Conservation (phyloP, 2,329 filamentous ascomycete species). For the Diaporthe citriasiana region DNA sequence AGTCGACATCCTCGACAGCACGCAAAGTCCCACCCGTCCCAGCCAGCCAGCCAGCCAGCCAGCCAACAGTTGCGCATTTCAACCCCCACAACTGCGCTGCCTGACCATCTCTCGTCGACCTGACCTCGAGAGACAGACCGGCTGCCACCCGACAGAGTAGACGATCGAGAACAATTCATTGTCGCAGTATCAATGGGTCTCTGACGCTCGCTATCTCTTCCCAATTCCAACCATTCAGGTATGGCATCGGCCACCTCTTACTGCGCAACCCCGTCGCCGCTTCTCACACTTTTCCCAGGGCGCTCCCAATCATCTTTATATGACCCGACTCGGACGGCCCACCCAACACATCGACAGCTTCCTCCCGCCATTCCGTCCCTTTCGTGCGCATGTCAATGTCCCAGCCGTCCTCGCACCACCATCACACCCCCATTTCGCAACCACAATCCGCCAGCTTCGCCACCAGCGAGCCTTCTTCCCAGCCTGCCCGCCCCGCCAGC, state of each 20-base stretch:
- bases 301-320: background rate
- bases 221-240: constrained; percentile 13
- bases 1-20: constrained; percentile 1
- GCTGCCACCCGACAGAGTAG: background rate
- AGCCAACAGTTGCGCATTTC: background rate
- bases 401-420: constrained; percentile 49
- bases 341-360: constrained; percentile 22
- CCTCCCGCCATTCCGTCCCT: constrained; percentile 43
- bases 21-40: background rate
- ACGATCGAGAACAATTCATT: constrained; percentile 40
- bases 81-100: background rate
- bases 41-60: background rate
- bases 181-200: constrained; percentile 33
- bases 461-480: constrained; percentile 67
- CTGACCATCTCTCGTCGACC: background rate
- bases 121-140: background rate
- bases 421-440: constrained; percentile 62
- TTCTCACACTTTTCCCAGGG: constrained; percentile 36
- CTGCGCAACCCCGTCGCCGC: constrained; percentile 33
- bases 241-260: constrained; percentile 57
- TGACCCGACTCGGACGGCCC: background rate
- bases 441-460: constrained; percentile 64
- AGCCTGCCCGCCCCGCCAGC: constrained; percentile 54
- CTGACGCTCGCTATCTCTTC: constrained; percentile 6
- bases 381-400: constrained; percentile 44